phyloP scores from a whole-genome alignment of 352 stramenopile species.

The Globisporangium paroecandrum region DNA sequence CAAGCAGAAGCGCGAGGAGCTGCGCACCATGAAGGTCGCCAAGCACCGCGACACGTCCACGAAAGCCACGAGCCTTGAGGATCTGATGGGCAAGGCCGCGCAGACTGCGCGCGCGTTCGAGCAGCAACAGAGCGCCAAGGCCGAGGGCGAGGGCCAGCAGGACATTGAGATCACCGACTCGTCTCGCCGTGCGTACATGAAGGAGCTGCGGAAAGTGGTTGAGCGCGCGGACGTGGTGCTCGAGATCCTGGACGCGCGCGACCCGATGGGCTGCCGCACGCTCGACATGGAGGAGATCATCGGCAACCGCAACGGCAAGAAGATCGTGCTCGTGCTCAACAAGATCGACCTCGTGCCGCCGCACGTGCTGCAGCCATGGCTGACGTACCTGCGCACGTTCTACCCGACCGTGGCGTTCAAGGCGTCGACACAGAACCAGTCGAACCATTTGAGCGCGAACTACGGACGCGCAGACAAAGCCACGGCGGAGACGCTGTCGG shows the following conservation, averaged over 20 bases:
- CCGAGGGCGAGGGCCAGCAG: conserved; percentile 11
- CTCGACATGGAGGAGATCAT: conserved; percentile 94
- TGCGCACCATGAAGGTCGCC: conserved; percentile 45
- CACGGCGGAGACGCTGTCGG: conserved; percentile 43
- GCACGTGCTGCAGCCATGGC: conserved; percentile 93
- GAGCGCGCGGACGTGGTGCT: conserved; percentile 96
- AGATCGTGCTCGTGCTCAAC: conserved; percentile 98
- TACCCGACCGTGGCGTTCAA: conserved; percentile 97
- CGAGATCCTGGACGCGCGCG: conserved; percentile 96
- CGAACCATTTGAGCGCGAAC: conserved; percentile 50
- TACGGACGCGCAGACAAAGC: conserved; percentile 55
- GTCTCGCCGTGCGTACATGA: conserved; percentile 93
- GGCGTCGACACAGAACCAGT: conserved; percentile 91
- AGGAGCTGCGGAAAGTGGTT: conserved; percentile 96
- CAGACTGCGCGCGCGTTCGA: conserved; percentile 45
- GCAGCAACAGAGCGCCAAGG: conserved; percentile 23
- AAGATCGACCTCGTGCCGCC: conserved; percentile 99
- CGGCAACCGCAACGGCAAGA: conserved; percentile 91
- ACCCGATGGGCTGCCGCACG: conserved; percentile 94
- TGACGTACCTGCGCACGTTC: conserved; percentile 90
- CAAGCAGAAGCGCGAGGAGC: conserved; percentile 62
- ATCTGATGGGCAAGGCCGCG: conserved; percentile 42
- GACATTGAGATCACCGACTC: conserved; percentile 76
- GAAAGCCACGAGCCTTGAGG: conserved; percentile 39
- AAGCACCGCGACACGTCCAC: conserved; percentile 35